Conservation (phyloP, 2,329 filamentous ascomycete genomes). For the Daldinia sp. region DNA sequence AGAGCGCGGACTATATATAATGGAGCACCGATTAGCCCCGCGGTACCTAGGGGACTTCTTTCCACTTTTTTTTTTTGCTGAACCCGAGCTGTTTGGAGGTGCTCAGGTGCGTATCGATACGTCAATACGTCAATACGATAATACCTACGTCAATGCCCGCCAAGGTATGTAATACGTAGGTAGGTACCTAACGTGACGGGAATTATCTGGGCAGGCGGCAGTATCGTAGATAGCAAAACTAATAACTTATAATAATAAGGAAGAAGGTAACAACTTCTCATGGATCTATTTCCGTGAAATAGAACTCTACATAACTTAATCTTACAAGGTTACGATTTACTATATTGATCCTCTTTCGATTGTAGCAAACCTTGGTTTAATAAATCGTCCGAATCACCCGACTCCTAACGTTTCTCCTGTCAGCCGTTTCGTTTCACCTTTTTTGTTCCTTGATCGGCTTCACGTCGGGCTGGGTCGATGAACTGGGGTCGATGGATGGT, state of each 20-base stretch:
- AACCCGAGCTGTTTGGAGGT: neutral
- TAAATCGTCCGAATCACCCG: neutral
- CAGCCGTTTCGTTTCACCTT: slow-evolving; percentile 14
- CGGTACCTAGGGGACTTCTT: slow-evolving; percentile 4
- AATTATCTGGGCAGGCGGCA: too few relatives aligned
- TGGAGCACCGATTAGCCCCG: slow-evolving; percentile 20
- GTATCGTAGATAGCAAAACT: too few relatives aligned
- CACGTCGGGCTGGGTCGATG: neutral
- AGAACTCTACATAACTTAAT: neutral
- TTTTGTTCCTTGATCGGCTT: slow-evolving; percentile 4
- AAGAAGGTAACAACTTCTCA: neutral
- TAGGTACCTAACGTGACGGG: too few relatives aligned
- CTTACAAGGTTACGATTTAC: too few relatives aligned
- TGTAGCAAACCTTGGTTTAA: neutral
- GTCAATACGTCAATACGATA: too few relatives aligned
- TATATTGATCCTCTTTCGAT: too few relatives aligned
- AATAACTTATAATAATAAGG: too few relatives aligned
- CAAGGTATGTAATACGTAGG: too few relatives aligned
- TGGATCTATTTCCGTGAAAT: neutral
- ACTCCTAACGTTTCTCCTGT: slow-evolving; percentile 6
- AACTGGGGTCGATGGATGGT: neutral
- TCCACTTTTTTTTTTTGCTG: neutral
- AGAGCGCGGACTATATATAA: slow-evolving; percentile 18
- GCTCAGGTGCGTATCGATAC: neutral
- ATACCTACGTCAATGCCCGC: too few relatives aligned